These are phyloP conservation scores for Hsuehochloa calcarea DNA, from an alignment of 176 grass and related monocot species.

Conservation along the genomic window DNA sequence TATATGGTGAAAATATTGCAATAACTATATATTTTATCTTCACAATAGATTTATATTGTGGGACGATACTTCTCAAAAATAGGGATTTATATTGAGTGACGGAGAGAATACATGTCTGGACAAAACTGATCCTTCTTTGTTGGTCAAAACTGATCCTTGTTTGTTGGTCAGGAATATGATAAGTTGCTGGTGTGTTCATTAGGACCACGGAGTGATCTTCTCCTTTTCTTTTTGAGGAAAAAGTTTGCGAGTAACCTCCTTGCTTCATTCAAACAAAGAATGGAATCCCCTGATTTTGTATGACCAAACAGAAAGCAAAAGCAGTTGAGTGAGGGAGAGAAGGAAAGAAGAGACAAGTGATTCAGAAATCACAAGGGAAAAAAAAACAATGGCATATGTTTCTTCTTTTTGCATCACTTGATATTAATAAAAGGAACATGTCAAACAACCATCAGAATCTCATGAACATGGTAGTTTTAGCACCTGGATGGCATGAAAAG, in stretches of 20 bases:
- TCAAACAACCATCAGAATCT: neutral
- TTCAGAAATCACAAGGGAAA: neutral
- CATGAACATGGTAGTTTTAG: conserved; percentile 22
- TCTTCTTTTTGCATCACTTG: neutral
- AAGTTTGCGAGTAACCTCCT: neutral
- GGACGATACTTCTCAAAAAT: too few relatives aligned
- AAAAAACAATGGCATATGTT: neutral
- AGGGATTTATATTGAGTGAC: too few relatives aligned
- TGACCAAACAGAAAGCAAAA: conserved; percentile 24
- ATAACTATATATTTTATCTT: too few relatives aligned
- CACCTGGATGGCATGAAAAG: conserved; percentile 15
- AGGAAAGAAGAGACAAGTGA: neutral
- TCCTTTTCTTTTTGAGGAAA: neutral
- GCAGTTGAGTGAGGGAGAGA: neutral
- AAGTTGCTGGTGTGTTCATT: neutral
- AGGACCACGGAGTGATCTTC: neutral
- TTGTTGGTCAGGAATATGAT: neutral
- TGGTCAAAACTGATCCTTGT: neutral
- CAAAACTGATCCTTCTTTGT: neutral
- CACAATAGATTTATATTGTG: too few relatives aligned
- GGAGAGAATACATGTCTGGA: neutral
- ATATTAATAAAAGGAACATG: neutral
- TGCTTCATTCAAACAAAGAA: conserved; percentile 23
- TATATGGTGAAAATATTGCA: too few relatives aligned
- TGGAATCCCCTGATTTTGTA: conserved; percentile 16